Base-by-base conservation (phyloP, 768 basidiomycete species). In the Tricholoma flavovirens region DNA sequence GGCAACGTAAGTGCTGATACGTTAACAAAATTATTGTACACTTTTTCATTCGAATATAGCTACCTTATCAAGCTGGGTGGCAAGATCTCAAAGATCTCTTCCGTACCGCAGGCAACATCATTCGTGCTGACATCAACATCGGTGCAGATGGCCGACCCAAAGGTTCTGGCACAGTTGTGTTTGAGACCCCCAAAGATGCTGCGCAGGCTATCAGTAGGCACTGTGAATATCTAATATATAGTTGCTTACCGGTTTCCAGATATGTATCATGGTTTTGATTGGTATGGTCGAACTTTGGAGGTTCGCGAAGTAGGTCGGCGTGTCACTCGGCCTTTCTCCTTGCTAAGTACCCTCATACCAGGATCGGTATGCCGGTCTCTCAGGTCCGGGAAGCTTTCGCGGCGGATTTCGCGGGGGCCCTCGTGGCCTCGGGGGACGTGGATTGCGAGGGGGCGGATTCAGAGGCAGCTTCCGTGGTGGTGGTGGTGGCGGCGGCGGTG, bases 11-110 rank as follows among this genome's bases (percentile, higher is more conserved):
- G 86, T 65, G 33, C 48, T 51, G 22, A 15, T n/a, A 38, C 21
- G 22, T 29, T 52, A 11, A 14, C 2, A 24, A 48, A 21, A 42
- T 14, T 7, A 3, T 45, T 50, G 11, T 40, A 43, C 15, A 43
- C 57, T 51, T 61, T 4, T 43, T 33, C 26, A 49, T 30, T 22
- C 11, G 36, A 36, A n/a, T 54, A 5, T 60, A 98, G 95, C 74
- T 98, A 26, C 95, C 94, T 2, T 93, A 91, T 67, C 93, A 95
- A 74, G 94, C 93, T n/a, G 93, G 93, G 29, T 99, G 96, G 96
- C 96, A 99, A 69, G 97, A 99, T 75, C 82, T 99, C 59, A 98
- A 99, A 64, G 96, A 99, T 69, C 83, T 99, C 52, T 98, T 99
- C 71, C 84, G 96, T 35, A 89, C 91, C 61, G 91, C 96, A 45